Conservation (phyloP, 208 protist species). For the Trypanosoma lewisi region DNA sequence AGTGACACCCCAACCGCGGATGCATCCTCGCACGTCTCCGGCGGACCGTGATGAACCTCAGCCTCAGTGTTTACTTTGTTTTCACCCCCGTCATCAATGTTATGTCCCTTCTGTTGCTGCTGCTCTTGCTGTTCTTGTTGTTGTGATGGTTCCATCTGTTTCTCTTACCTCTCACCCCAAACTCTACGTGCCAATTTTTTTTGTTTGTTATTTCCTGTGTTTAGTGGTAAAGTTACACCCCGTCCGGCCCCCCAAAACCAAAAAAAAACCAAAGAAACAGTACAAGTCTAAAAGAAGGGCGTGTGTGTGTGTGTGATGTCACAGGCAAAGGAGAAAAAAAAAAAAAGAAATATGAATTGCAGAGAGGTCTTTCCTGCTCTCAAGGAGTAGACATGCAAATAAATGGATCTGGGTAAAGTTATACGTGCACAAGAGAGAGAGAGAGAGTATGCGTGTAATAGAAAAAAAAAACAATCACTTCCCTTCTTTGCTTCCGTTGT, state of each 20-base stretch:
- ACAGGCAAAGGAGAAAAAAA: too few species aligned
- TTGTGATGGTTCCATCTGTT: background rate
- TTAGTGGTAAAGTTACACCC: background rate
- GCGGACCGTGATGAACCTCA: background rate
- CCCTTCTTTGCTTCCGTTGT: background rate
- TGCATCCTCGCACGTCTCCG: background rate
- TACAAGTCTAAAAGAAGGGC: too few species aligned
- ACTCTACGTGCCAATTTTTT: background rate
- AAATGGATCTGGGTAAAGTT: too few species aligned
- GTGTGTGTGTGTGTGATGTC: too few species aligned
- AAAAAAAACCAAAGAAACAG: too few species aligned
- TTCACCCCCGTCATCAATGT: background rate
- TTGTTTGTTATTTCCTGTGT: background rate
- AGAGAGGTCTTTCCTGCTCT: too few species aligned
- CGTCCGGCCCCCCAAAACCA: too few species aligned
- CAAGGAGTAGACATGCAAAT: too few species aligned
- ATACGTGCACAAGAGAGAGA: too few species aligned
- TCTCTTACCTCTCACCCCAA: background rate
- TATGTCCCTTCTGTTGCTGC: background rate
- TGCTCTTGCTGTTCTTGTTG: background rate
- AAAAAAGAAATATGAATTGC: too few species aligned
- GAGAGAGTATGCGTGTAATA: too few species aligned
- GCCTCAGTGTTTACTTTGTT: background rate
- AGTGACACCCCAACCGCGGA: background rate
- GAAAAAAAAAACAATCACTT: constrained; percentile 10